Conservation (phyloP, 2,329 filamentous ascomycete genomes). For the Hymenoscyphus fraxineus region DNA sequence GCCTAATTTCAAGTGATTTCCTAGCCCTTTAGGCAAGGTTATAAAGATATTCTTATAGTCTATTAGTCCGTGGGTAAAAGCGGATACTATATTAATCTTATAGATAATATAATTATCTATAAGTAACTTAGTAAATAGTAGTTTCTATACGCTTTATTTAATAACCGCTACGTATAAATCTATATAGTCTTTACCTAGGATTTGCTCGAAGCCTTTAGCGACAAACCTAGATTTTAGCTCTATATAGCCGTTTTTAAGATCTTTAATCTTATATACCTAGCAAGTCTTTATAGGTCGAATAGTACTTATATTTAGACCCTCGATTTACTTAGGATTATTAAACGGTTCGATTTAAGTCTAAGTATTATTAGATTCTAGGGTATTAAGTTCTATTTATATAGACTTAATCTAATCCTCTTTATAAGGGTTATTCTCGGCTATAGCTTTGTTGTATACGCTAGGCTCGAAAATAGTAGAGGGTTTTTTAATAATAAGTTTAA, state of each 20-base stretch:
- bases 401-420: background rate
- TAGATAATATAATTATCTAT: too few species aligned
- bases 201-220: constrained; percentile 5
- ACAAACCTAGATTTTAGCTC: background rate
- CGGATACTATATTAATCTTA: too few species aligned
- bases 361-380: background rate
- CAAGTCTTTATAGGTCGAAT: background rate
- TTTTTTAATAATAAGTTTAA: background rate
- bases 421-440: too few species aligned
- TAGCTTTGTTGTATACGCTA: too few species aligned
- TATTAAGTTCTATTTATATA: background rate
- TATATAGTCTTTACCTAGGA: too few species aligned
- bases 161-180: background rate
- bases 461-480: background rate
- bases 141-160: background rate
- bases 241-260: constrained; percentile 2
- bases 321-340: too few species aligned
- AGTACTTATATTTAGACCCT: too few species aligned
- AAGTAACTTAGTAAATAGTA: background rate
- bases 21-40: background rate
- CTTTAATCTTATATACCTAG: constrained; percentile 6
- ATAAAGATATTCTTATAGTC: background rate
- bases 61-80: background rate
- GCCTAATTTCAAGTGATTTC: background rate
- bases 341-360: background rate